A percentile compares a stretch with the other conserved stretches of the same genome.
Conservation (phyloP, 331 rosid genomes). For the Pyrus hybrid region DNA sequence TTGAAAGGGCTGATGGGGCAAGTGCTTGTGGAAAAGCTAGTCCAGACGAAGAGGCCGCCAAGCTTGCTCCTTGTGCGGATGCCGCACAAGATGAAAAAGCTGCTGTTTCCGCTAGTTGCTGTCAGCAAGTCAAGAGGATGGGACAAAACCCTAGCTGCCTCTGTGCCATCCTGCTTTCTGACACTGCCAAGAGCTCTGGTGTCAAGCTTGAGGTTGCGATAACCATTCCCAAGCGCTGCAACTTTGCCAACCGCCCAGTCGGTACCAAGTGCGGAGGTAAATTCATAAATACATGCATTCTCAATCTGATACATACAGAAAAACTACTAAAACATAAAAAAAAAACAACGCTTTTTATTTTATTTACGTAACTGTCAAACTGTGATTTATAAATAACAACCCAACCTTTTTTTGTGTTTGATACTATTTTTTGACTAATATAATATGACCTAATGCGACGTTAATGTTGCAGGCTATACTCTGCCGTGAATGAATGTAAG, state of each 20-base stretch:
- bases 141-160: slow-evolving; percentile 50
- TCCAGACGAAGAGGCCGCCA: slow-evolving; percentile 47
- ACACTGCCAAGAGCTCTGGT: slow-evolving; percentile 36
- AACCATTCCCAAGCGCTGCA: slow-evolving; percentile 70
- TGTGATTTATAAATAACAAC: neutral
- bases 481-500: slow-evolving; percentile 31
- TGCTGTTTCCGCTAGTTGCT: slow-evolving; percentile 38
- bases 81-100: slow-evolving; percentile 54
- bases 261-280: slow-evolving; percentile 71
- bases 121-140: slow-evolving; percentile 30
- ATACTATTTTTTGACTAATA: neutral
- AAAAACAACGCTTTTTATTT: neutral
- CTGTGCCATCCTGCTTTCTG: slow-evolving; percentile 56
- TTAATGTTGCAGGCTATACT: slow-evolving; percentile 46
- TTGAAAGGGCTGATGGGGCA: slow-evolving; percentile 30
- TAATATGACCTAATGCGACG: neutral
- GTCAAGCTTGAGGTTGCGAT: slow-evolving; percentile 35
- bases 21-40: slow-evolving; percentile 46
- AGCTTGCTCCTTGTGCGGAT: slow-evolving; percentile 47
- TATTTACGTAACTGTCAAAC: neutral
- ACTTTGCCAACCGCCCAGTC: slow-evolving; percentile 49
- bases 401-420: neutral
- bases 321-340: too few relatives aligned
- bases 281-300: neutral
- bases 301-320: too few relatives aligned